Evolutionary conservation across 108 stramenopile genomes (phyloP), one percentile per base, ranked within the genome.

Genomic region (Chaetoceros muelleri): DNA sequence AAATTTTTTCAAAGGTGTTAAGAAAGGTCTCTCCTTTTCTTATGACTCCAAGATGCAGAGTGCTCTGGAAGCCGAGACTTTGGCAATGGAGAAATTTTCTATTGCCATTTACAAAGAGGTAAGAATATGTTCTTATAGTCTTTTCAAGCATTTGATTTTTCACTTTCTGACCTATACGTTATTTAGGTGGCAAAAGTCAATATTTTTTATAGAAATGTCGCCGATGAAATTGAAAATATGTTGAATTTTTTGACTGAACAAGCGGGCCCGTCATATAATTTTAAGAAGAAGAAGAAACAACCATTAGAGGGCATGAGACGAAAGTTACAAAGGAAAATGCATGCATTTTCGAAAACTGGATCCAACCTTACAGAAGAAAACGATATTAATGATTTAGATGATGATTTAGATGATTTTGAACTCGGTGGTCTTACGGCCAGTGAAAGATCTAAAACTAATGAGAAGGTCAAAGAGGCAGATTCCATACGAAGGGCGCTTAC

Each of bases 401-500:
- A 70, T 51, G 61, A 60, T 0, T 24, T 57, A 25, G 55, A 46
- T 18, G 47, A 61, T 44, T 45, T 55, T 16, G 28, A 45, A 13
- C 62, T 72, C 3, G 25, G 13, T 10, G 34, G 13, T 10, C 13
- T 40, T 5, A 40, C 34, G 34, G 34, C 8, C 5, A 13, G 26
- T 45, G 52, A 63, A 19, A 46, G 66, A 17, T 46, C 24, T 8
- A 57, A 70, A 27, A 24, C 34, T 22, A 23, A 2, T n/a, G 20
- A 48, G 19, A 58, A 2, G 2, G 30, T 64, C 1, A 57, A 60
- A 3, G 72, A 84, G 62, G 67, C 69, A 28, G 79, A 84, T 58
- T 86, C 85, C 2, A 85, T 93, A 28, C 70, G 81, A 51, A 79
- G 91, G 13, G 85, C 87, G 8, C 49, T 93, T 48, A 68, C 73